A percentile compares a stretch with the other conserved stretches of the same genome.
phyloP scores from a whole-genome alignment of 352 stramenopile genomes.

The Blastocystis sp. region DNA sequence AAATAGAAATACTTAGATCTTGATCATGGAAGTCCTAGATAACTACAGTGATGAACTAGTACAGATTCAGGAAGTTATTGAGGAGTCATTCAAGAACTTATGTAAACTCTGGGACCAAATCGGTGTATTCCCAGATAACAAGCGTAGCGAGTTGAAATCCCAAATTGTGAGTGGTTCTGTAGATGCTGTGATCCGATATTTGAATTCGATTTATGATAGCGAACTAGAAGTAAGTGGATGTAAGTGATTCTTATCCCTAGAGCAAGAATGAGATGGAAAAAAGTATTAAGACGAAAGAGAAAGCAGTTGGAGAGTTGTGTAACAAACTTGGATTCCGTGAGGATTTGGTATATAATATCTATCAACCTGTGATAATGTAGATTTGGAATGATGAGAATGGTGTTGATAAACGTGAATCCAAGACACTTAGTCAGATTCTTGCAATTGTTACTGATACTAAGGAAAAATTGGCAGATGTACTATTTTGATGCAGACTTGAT shows the following conservation, averaged over 20 bases:
- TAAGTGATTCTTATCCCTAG: not conserved
- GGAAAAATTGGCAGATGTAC: not conserved
- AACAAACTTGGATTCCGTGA: not conserved
- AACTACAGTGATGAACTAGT: not conserved
- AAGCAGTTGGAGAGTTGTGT: not conserved
- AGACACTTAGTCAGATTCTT: not conserved
- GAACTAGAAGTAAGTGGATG: not conserved
- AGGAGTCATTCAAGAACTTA: not conserved
- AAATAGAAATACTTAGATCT: not conserved
- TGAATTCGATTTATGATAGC: not conserved
- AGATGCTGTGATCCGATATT: not conserved
- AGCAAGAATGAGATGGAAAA: not conserved
- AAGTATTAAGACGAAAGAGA: not conserved
- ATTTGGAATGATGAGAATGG: conserved; percentile 9
- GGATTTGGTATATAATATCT: not conserved
- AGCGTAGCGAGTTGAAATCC: not conserved
- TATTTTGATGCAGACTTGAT: not conserved
- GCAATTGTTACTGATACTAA: not conserved
- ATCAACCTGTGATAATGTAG: not conserved
- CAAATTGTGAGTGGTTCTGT: not conserved
- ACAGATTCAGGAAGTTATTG: not conserved
- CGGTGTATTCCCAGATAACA: not conserved
- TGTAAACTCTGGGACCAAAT: conserved; percentile 10
- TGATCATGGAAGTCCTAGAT: not conserved
- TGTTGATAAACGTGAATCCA: not conserved